phyloP scores from a whole-genome alignment of 441 rosid species.

The Arabidopsis lyrata region DNA sequence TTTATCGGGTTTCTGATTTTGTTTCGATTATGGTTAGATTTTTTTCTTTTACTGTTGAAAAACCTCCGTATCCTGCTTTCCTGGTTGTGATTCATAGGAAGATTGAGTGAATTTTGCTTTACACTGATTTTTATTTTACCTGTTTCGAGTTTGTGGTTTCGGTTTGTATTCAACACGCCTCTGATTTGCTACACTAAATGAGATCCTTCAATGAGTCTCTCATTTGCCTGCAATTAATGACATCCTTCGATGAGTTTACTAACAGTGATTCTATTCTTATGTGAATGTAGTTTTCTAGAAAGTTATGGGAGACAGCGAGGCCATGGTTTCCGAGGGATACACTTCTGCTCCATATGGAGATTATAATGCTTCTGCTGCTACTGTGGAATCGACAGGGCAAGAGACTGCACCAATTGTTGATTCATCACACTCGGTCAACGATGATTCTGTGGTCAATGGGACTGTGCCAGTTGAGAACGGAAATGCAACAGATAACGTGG shows the following conservation, averaged over 20 bases:
- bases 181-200: not conserved
- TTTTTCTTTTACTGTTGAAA: slow-evolving; percentile 7
- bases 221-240: not conserved
- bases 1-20: slow-evolving; percentile 13
- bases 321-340: slow-evolving; percentile 59
- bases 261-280: slow-evolving; percentile 6
- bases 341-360: slow-evolving; percentile 49
- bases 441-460: slow-evolving; percentile 63
- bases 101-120: not conserved
- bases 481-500: slow-evolving; percentile 46
- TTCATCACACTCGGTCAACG: slow-evolving; percentile 46
- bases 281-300: not conserved
- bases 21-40: slow-evolving; percentile 2
- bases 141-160: slow-evolving; percentile 1
- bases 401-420: slow-evolving; percentile 47
- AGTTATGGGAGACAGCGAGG: slow-evolving; percentile 83
- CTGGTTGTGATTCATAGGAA: slow-evolving; percentile 4
- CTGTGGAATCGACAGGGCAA: slow-evolving; percentile 45
- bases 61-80: not conserved
- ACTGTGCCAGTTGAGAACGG: slow-evolving; percentile 65
- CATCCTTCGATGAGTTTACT: not conserved
- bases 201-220: not conserved
- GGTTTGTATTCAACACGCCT: not conserved
- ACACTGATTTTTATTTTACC: not conserved
- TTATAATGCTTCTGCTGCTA: slow-evolving; percentile 46